Evolutionary conservation across 139 green algal species (phyloP).

Genomic region (Diplosphaera chodatii): DNA sequence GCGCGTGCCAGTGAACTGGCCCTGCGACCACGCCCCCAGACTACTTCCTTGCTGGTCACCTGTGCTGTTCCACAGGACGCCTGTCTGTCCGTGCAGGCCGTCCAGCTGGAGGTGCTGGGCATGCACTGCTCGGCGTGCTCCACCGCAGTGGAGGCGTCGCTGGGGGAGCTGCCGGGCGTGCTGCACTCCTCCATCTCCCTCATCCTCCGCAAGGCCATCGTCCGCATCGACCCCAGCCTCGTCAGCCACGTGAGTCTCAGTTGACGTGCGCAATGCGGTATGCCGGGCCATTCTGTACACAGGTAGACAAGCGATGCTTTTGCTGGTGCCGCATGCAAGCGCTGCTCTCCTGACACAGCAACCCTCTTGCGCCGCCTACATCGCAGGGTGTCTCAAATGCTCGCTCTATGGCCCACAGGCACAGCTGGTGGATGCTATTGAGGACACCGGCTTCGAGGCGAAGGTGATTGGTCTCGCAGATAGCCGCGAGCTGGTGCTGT

Average conservation of each 20-base stretch:
- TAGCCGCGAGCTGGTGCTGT: not conserved
- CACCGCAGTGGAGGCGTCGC: constrained; percentile 56
- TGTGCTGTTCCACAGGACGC: too few species aligned
- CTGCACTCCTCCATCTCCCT: constrained; percentile 38
- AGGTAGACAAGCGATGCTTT: too few species aligned
- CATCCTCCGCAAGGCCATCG: constrained; percentile 25
- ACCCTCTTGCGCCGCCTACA: too few species aligned
- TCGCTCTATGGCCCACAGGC: constrained; percentile 1
- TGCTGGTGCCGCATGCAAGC: too few species aligned
- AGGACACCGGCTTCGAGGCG: constrained; percentile 51
- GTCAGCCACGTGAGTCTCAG: constrained; percentile 1
- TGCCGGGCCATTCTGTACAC: too few species aligned
- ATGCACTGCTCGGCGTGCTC: constrained; percentile 90
- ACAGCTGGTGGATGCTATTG: constrained; percentile 49
- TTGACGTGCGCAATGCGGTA: too few species aligned
- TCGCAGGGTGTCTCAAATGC: too few species aligned
- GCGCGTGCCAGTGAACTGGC: too few species aligned
- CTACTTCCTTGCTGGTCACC: too few species aligned
- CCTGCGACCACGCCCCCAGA: too few species aligned
- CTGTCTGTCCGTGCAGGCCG: not conserved
- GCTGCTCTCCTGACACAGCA: too few species aligned
- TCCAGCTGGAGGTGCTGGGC: constrained; percentile 62
- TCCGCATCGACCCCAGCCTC: constrained; percentile 11
- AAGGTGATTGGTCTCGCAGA: constrained; percentile 5
- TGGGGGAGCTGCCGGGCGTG: constrained; percentile 40